Evolutionary conservation across 2,329 filamentous ascomycete genomes (phyloP), one percentile per base, ranked within the genome.

Genomic region (Monilinia fructigena): DNA sequence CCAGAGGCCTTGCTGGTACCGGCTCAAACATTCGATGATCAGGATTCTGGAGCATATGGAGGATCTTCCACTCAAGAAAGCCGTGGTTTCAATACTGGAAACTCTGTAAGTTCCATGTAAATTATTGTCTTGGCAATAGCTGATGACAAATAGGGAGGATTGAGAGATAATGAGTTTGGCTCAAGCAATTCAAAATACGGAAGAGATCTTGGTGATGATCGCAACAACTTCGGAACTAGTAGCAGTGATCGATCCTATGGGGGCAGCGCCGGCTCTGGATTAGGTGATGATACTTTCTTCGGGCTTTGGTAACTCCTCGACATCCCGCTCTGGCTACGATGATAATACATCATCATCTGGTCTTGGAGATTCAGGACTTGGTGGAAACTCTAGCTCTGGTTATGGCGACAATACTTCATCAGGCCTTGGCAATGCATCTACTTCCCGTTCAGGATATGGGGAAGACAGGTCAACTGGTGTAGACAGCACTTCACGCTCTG

Each of bases 131-230:
- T 12, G 8, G 64, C 53, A 31, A 35, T 35, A 26, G 60, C 73
- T 50, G 55, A 61, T 53, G 71, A 75, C 69, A 71, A 66, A 61
- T 76, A 71, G 63, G 74, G 58, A 50, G 58, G 71, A n/a, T 72
- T 70, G 23, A 59, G 62, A 66, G 67, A 68, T 50, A 67, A 48
- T 38, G 67, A 69, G 48, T 67, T 66, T 26, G 55, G 55, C 47
- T 47, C 56, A 60, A 66, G 71, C 48, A 64, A 55, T 18, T 61
- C 59, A 3, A 62, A 63, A 48, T 55, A 55, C 28, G 60, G 50
- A 40, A 48, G 52, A 31, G 61, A 63, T 18, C 53, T 47, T 26
- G 61, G 52, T 26, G 69, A 42, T 31, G 40, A 52, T 2, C n/a
- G 55, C 20, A 53, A 66, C 14, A 66, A 50, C 50, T 63, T 55